A percentile compares a stretch with the other conserved stretches of the same genome.
phyloP scores from a whole-genome alignment of 106 monocot species.

The Acanthochlamys bracteata region DNA sequence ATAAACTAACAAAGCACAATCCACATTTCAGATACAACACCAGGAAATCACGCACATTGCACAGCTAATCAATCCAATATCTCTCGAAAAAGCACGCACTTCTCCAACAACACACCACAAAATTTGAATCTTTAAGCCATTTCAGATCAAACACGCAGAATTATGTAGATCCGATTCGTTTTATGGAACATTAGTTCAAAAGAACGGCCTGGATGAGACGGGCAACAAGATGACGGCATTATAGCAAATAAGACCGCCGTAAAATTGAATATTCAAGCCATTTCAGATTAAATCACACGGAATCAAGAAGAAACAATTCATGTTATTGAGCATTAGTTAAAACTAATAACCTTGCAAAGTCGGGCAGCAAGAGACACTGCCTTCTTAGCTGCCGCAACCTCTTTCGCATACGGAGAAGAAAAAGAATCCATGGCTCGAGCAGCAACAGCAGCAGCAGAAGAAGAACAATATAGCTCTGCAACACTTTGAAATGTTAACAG shows the following conservation, averaged over 20 bases:
- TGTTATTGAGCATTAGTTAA: neutral
- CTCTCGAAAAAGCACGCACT: too few species aligned
- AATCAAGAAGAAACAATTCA: neutral
- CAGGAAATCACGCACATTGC: too few species aligned
- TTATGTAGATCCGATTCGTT: neutral
- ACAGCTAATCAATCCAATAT: too few species aligned
- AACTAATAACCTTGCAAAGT: slow-evolving; percentile 61
- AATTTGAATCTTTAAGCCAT: too few species aligned
- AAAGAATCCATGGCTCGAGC: slow-evolving; percentile 9
- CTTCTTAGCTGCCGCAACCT: slow-evolving; percentile 90
- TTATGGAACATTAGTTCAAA: neutral
- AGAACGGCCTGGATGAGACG: slow-evolving; percentile 67
- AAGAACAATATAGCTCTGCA: neutral
- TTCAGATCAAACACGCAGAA: neutral
- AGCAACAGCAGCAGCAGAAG: too few species aligned
- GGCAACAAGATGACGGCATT: slow-evolving; percentile 71
- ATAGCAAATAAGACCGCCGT: too few species aligned
- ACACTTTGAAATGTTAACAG: neutral
- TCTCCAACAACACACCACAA: too few species aligned
- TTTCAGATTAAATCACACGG: neutral
- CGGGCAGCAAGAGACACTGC: slow-evolving; percentile 72
- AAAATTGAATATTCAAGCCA: neutral
- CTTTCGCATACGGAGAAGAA: slow-evolving; percentile 34
- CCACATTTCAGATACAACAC: too few species aligned
- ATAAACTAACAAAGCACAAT: too few species aligned